phyloP scores from a whole-genome alignment of 148 eudicot species.

The Fagopyrum esculentum region DNA sequence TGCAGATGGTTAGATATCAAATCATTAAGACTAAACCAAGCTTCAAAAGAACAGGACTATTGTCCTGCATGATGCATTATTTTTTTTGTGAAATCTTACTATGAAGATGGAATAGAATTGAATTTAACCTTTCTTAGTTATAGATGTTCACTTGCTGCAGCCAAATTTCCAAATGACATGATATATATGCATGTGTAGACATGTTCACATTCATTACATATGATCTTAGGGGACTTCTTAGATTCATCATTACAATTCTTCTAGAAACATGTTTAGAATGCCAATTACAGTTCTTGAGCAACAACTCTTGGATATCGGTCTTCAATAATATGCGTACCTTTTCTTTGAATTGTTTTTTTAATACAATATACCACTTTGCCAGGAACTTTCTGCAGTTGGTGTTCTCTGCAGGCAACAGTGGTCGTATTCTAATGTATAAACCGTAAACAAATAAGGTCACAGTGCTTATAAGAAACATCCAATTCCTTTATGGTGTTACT shows the following conservation, averaged over 20 bases:
- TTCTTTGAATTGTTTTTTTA: neutral
- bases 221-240: neutral
- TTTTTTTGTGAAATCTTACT: neutral
- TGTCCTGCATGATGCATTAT: neutral
- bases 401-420: constrained; percentile 66
- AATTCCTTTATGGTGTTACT: constrained; percentile 78
- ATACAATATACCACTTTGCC: constrained; percentile 6
- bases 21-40: neutral
- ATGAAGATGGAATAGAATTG: neutral
- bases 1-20: neutral
- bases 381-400: constrained; percentile 89
- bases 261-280: neutral
- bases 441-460: constrained; percentile 59
- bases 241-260: neutral
- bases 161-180: too few relatives aligned
- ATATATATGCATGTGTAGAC: too few relatives aligned
- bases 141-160: too few relatives aligned
- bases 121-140: neutral
- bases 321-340: neutral
- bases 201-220: neutral
- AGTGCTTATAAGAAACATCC: constrained; percentile 56
- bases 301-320: neutral
- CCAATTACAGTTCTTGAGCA: neutral
- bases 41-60: neutral
- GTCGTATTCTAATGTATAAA: constrained; percentile 72